phyloP scores from a whole-genome alignment of 1,284 basidiomycete species.

The Pseudozyma sp. region DNA sequence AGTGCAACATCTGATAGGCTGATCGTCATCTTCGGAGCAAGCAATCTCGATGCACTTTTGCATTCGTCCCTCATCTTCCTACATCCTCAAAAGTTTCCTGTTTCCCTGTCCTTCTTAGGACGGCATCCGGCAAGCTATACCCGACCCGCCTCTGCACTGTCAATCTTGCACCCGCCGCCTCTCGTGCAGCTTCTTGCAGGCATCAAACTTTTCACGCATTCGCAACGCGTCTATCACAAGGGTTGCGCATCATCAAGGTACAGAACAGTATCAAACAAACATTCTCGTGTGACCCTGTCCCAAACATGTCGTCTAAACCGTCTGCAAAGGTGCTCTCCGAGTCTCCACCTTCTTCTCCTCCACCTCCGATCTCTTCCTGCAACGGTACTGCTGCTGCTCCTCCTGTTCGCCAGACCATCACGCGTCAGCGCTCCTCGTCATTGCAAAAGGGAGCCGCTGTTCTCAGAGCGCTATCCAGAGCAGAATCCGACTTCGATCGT shows the following conservation, averaged over 20 bases:
- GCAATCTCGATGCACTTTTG: conserved; percentile 7
- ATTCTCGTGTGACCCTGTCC: background rate
- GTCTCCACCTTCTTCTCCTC: conserved; percentile 37
- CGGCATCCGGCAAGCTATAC: conserved; percentile 1
- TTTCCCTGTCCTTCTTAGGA: background rate
- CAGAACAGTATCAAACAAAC: no score
- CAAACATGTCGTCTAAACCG: conserved; percentile 18
- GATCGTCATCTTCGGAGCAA: background rate
- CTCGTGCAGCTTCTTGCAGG: background rate
- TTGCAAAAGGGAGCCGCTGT: conserved; percentile 66
- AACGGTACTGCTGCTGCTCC: conserved; percentile 13
- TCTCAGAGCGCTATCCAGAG: conserved; percentile 60
- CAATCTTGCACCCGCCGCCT: background rate
- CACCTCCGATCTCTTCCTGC: conserved; percentile 19
- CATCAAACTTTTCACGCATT: conserved; percentile 8
- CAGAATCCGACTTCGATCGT: conserved; percentile 55
- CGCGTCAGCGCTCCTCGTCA: conserved; percentile 58
- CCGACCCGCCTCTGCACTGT: background rate
- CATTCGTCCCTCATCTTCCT: conserved; percentile 4
- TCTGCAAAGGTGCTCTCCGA: conserved; percentile 32
- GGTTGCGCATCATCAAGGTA: background rate
- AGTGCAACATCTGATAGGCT: background rate
- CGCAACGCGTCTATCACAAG: background rate
- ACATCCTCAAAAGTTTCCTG: background rate
- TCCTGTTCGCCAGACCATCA: conserved; percentile 17